Base-by-base conservation (phyloP, 768 basidiomycete species). In the Mycena olivaceomarginata region DNA sequence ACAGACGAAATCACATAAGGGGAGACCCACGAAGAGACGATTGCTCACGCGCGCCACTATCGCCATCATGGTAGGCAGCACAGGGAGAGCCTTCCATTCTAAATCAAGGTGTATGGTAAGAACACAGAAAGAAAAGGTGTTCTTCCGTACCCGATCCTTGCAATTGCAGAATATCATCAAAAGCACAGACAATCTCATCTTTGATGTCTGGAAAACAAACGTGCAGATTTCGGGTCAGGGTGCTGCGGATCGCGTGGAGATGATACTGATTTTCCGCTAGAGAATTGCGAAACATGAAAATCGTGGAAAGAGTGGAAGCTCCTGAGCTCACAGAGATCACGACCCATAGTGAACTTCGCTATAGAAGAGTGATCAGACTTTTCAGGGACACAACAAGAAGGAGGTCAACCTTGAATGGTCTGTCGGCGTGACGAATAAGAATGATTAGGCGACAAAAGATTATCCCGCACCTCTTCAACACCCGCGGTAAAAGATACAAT, bases 401-500 rank as follows among this genome's bases (percentile, higher is more conserved):
- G 43, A 15, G 6, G 51, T 20, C 48, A 15, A 70, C 56, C 37
- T 73, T 65, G 51, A 59, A 57, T 20, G 6, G 5, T 67, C 72
- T 56, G 37, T n/a, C 0, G 48, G 53, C 43, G 15, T 8, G 15
- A 45, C 15, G 43, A 65, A 4, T 46, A 4, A 25, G 60, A 62
- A 62, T 51, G 16, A 6, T 51, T 2, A 20, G 18, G 48, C 15
- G 48, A 7, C 15, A 11, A 22, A 37, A 56, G 10, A 31, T 31
- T 0, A 53, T 22, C 5, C 4, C 20, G 12, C 51, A 87, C 89
- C 41, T 90, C 86, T 7, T 79, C 80, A 0, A 77, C 18, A 0
- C 84, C 84, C 39, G 85, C 86, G 2, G 25, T 0, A 40, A 87
- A 84, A 1, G 89, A 89, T 15, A 90, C 72, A 13, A 81, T 78